Evolutionary conservation across 1,284 basidiomycete species (phyloP), one percentile per base, ranked within the genome.

Genomic region (Psilocybe mexicana): DNA sequence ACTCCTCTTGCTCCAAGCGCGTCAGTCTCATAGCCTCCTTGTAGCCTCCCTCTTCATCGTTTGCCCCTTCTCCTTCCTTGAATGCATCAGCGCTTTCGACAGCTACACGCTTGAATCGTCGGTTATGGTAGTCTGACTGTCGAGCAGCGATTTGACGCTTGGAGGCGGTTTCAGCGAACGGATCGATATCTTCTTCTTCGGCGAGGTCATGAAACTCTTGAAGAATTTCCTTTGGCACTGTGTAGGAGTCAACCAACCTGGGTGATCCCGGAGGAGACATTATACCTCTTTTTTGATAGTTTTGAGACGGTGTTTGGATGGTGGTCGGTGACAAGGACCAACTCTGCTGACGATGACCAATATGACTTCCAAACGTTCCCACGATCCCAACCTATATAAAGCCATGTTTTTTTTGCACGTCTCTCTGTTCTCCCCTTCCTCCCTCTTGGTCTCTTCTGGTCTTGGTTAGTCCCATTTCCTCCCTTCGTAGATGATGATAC

Each of bases 11-110:
- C 79, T 99, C 96, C 69, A 99, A 75, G 70, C 90, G 87, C 60
- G 92, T 85, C 66, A 96, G 74, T 64, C 95, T 83, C 97, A 99
- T 99, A 23, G 95, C 93, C 69, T 98, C 96, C 71, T 93, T 95
- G 75, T 99, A 99, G 5, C 92, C 92, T 55, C 93, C 93, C 69
- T 94, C 92, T 6, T 85, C 84, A 18, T 83, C 85, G 58, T 79
- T 79, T 0, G 85, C 89, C 44, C 87, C 85, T 49, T 83, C 85
- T 1, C 68, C 75, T 26, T 83, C 76, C 62, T 85, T 79, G 69
- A 94, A 94, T 0, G 89, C 91, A 76, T 94, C 93, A 10, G 82
- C 83, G 61, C 88, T 90, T 52, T 91, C 88, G 64, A 87, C 80
- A 24, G 86, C 90, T 61, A 88, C 83, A 49, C 95, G 87, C 67